These are phyloP conservation scores for Gossypium ekmanianum DNA, from an alignment of 345 rosid species.

Conservation along the genomic window DNA sequence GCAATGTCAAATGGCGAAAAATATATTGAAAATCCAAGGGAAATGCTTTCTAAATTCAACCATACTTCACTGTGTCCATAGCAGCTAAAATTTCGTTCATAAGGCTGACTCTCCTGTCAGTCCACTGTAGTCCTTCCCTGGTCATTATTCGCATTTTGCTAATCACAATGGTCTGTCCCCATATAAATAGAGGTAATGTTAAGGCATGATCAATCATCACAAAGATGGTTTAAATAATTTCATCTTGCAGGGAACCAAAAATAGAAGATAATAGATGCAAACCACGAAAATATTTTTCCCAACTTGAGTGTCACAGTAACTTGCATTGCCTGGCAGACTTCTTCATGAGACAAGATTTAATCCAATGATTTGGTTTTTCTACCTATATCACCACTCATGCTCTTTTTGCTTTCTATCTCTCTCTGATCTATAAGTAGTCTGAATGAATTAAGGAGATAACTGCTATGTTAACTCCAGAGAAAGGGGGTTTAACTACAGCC, in stretches of 20 bases:
- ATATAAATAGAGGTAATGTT: slow-evolving; percentile 12
- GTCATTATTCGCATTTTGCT: slow-evolving; percentile 86
- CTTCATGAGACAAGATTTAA: neutral
- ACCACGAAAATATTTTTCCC: neutral
- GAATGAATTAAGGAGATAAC: neutral
- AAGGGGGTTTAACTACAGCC: neutral
- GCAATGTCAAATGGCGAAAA: slow-evolving; percentile 3
- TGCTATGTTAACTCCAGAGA: neutral
- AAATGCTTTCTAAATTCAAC: slow-evolving; percentile 12
- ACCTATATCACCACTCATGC: neutral
- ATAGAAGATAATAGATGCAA: neutral
- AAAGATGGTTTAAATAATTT: neutral
- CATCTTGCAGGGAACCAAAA: neutral
- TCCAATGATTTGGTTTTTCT: neutral
- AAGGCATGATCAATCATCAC: slow-evolving; percentile 1
- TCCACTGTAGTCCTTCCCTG: slow-evolving; percentile 88
- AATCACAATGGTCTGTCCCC: slow-evolving; percentile 62
- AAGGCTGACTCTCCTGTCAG: slow-evolving; percentile 89
- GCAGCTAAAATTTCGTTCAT: slow-evolving; percentile 90
- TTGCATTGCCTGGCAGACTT: neutral
- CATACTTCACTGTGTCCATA: slow-evolving; percentile 94
- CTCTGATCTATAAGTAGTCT: neutral
- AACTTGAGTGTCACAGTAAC: neutral
- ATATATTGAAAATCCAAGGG: slow-evolving; percentile 2
- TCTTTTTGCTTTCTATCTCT: neutral